Conservation (phyloP, 495 filamentous ascomycete species). For the Apodospora peruviana region DNA sequence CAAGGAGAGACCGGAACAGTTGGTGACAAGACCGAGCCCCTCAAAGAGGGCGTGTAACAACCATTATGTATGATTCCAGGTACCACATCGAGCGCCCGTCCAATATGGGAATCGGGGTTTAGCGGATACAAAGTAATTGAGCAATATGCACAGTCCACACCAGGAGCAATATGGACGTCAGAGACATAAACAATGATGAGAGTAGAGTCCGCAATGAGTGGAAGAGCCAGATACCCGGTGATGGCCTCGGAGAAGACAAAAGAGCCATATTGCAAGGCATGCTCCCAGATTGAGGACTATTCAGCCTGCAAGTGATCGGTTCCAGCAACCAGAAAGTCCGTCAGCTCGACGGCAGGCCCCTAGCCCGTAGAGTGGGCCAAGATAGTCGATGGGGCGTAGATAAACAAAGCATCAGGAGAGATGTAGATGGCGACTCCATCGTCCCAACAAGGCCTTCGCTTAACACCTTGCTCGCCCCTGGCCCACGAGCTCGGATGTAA, state of each 20-base stretch:
- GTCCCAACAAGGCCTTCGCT: no score
- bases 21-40: neutral
- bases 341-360: no score
- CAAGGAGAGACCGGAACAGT: neutral
- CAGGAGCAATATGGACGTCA: neutral
- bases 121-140: no score
- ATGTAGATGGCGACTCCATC: neutral
- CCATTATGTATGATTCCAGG: neutral
- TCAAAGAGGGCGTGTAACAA: neutral
- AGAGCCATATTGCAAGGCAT: constrained; percentile 20
- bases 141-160: constrained; percentile 4
- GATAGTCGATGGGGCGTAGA: no score
- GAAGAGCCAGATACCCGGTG: constrained; percentile 23
- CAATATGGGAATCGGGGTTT: neutral
- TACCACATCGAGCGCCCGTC: neutral
- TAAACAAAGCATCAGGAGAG: neutral
- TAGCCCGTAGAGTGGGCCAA: no score
- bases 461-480: neutral
- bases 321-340: constrained; percentile 17
- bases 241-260: constrained; percentile 8
- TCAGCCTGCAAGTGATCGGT: constrained; percentile 21
- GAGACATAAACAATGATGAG: neutral
- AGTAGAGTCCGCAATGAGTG: constrained; percentile 1
- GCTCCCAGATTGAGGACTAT: constrained; percentile 21
- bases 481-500: constrained; percentile 7